Conservation (phyloP, 768 basidiomycete species). For the Panus rudis region DNA sequence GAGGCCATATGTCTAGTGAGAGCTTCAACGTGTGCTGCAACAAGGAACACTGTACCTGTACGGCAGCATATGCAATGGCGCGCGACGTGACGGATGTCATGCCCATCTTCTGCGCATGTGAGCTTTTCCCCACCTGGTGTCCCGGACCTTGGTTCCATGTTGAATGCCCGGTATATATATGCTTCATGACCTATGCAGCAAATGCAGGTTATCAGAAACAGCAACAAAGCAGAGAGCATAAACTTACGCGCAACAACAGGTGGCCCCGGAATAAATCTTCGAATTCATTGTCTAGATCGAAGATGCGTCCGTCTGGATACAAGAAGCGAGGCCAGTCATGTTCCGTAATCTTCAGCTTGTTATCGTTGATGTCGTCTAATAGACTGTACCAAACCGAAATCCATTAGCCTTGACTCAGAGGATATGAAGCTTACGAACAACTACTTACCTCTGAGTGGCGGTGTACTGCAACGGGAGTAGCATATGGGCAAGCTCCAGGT, state of each 20-base stretch:
- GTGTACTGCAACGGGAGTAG: not conserved
- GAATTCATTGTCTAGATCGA: not conserved
- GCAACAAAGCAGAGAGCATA: too few species aligned
- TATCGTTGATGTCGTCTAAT: not conserved
- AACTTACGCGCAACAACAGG: not conserved
- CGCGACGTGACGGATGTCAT: too few species aligned
- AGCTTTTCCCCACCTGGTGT: too few species aligned
- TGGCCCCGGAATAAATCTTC: constrained; percentile 1
- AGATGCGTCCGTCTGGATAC: constrained; percentile 3
- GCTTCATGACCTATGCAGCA: too few species aligned
- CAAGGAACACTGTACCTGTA: too few species aligned
- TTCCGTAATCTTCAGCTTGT: not conserved
- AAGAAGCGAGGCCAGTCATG: constrained; percentile 2
- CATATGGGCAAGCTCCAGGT: not conserved
- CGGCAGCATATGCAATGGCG: too few species aligned
- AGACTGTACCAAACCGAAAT: not conserved
- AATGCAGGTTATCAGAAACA: too few species aligned
- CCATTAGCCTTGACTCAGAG: not conserved
- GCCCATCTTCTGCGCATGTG: too few species aligned
- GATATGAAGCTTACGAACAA: not conserved
- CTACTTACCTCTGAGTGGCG: not conserved
- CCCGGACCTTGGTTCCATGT: too few species aligned
- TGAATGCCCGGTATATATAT: too few species aligned
- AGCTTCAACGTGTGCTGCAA: too few species aligned
- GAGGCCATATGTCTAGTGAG: too few species aligned